A percentile compares a stretch with the other conserved stretches of the same genome.
phyloP scores from a whole-genome alignment of 148 eudicot species.

The Nepenthes mirabilis region DNA sequence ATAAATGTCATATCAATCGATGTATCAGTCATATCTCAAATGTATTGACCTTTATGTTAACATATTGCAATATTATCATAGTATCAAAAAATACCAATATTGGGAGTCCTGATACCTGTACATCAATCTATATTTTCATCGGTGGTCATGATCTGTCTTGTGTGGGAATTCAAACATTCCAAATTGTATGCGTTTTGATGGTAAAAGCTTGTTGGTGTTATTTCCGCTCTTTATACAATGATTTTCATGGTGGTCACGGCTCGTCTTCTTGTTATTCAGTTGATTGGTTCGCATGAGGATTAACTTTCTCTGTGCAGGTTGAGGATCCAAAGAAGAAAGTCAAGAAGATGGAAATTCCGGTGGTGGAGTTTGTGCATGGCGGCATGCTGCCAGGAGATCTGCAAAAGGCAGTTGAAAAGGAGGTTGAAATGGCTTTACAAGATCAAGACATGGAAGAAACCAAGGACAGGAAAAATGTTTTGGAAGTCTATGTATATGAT shows the following conservation, averaged over 20 bases:
- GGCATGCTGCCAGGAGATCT: constrained; percentile 45
- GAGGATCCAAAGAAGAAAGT: constrained; percentile 81
- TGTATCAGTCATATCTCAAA: too few relatives aligned
- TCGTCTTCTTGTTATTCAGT: not conserved
- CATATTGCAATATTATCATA: too few relatives aligned
- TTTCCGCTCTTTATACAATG: not conserved
- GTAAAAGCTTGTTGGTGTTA: too few relatives aligned
- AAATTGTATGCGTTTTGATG: too few relatives aligned
- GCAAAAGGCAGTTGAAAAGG: constrained; percentile 78
- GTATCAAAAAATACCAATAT: too few relatives aligned
- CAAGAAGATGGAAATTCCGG: constrained; percentile 51
- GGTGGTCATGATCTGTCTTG: too few relatives aligned
- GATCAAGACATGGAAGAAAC: constrained; percentile 90
- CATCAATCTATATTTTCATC: too few relatives aligned
- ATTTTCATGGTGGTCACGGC: not conserved
- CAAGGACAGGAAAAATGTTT: constrained; percentile 81
- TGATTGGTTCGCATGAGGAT: not conserved
- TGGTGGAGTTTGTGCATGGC: constrained; percentile 59
- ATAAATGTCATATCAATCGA: too few relatives aligned
- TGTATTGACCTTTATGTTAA: too few relatives aligned
- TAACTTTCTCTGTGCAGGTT: constrained; percentile 18
- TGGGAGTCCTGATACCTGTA: too few relatives aligned
- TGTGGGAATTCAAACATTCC: too few relatives aligned
- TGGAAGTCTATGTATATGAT: constrained; percentile 83
- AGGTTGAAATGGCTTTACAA: constrained; percentile 94